Percentiles rank a stretch among this genome's conserved stretches.
phyloP scores from a whole-genome alignment of 768 basidiomycete species.

The Podaxis sp. region DNA sequence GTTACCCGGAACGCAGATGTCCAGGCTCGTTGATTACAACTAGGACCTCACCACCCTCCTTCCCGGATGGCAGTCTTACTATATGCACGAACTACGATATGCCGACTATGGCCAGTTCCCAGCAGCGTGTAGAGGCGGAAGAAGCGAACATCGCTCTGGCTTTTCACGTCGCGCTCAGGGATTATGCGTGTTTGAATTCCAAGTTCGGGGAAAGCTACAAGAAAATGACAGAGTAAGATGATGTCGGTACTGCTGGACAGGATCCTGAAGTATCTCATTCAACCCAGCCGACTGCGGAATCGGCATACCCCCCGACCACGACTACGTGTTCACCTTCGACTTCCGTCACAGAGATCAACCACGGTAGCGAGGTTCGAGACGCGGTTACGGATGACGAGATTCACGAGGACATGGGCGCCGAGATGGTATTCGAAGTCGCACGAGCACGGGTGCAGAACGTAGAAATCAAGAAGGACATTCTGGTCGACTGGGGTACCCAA shows the following conservation, averaged over 20 bases:
- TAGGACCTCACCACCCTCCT: constrained; percentile 5
- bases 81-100: neutral
- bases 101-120: constrained; percentile 15
- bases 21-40: neutral
- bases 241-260: constrained; percentile 18
- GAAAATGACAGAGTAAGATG: neutral
- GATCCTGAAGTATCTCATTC: constrained; percentile 30
- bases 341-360: constrained; percentile 11
- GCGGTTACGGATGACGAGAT: constrained; percentile 20
- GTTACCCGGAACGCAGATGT: neutral
- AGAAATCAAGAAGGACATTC: constrained; percentile 45
- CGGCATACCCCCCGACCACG: constrained; percentile 13
- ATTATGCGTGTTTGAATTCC: neutral
- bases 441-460: constrained; percentile 49
- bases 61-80: neutral
- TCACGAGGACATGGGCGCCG: constrained; percentile 16
- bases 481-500: constrained; percentile 30
- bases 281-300: constrained; percentile 26
- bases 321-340: constrained; percentile 20
- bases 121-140: constrained; percentile 23
- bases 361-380: constrained; percentile 15
- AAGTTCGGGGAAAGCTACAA: neutral
- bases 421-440: constrained; percentile 39
- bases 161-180: constrained; percentile 19
- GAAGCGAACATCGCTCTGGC: constrained; percentile 28